phyloP scores from a whole-genome alignment of 2,329 filamentous ascomycete species.

The Clonostachys byssicola region DNA sequence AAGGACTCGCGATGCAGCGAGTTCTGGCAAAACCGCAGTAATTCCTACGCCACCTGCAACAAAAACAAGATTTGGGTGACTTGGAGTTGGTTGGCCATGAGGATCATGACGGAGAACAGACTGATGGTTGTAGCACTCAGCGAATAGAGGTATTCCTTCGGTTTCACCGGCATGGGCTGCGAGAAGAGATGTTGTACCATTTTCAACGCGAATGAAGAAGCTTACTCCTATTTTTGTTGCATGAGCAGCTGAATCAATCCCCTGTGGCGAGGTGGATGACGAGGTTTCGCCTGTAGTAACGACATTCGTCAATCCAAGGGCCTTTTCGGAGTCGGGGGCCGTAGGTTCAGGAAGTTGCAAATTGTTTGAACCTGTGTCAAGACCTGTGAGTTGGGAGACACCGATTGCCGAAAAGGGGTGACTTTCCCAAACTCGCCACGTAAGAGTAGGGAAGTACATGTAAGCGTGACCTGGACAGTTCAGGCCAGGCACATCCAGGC shows the following conservation, averaged over 20 bases:
- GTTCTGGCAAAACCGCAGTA: conserved; percentile 12
- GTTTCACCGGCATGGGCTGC: not conserved
- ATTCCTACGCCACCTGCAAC: conserved; percentile 20
- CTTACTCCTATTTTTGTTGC: conserved; percentile 5
- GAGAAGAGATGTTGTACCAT: conserved; percentile 7
- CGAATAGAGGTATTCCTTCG: conserved; percentile 6
- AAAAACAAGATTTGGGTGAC: conserved; percentile 11
- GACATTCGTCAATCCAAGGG: too few species aligned
- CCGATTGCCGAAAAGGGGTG: conserved; percentile 20
- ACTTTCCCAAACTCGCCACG: conserved; percentile 20
- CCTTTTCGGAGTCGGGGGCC: not conserved
- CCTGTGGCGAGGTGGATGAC: not conserved
- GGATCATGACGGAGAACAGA: not conserved
- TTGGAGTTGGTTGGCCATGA: conserved; percentile 1
- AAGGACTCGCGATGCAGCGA: not conserved
- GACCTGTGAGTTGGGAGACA: not conserved
- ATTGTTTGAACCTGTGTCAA: not conserved
- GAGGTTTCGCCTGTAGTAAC: not conserved
- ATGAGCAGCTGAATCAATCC: not conserved
- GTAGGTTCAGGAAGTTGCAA: not conserved
- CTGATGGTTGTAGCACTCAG: conserved; percentile 10
- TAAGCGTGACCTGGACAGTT: conserved; percentile 16
- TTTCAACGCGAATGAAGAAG: conserved; percentile 7
- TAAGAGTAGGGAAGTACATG: conserved; percentile 16
- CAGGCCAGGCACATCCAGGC: conserved; percentile 14